Evolutionary conservation across 345 rosid species (phyloP).

Genomic region (Salix brachista): DNA sequence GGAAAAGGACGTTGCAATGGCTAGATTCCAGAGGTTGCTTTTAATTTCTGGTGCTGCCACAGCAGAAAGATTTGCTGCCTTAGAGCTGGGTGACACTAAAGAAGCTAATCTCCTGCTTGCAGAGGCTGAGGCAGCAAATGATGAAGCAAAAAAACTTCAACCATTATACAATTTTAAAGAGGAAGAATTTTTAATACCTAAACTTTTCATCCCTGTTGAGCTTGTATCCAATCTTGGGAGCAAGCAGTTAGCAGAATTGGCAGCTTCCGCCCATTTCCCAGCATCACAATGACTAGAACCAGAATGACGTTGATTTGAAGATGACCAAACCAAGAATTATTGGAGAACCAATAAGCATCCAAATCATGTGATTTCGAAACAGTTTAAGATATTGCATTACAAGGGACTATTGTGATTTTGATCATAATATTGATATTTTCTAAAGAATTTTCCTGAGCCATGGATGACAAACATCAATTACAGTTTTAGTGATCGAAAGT

Average conservation of each 20-base stretch:
- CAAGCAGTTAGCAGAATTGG: conserved; percentile 58
- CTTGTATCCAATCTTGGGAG: conserved; percentile 56
- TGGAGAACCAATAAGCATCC: background rate
- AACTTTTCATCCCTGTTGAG: conserved; percentile 68
- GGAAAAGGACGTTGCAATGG: conserved; percentile 69
- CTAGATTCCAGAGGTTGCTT: conserved; percentile 67
- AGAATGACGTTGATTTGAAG: background rate
- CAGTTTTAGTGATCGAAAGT: conserved; percentile 1
- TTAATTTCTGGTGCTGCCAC: conserved; percentile 55
- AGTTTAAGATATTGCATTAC: conserved; percentile 4
- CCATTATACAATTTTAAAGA: conserved; percentile 45
- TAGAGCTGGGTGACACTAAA: conserved; percentile 63
- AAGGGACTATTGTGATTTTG: background rate
- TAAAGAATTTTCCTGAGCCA: background rate
- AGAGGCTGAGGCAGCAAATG: conserved; percentile 72
- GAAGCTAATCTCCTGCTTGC: conserved; percentile 71
- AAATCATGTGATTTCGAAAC: background rate
- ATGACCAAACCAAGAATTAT: background rate
- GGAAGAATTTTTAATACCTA: conserved; percentile 50
- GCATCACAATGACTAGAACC: conserved; percentile 10
- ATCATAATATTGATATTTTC: background rate
- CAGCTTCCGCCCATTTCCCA: conserved; percentile 37
- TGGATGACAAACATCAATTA: background rate
- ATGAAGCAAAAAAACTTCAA: conserved; percentile 64
- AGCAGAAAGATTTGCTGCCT: conserved; percentile 76